Base-by-base conservation (phyloP, 2,329 filamentous ascomycete genomes). In the Thielaviopsis punctulata region DNA sequence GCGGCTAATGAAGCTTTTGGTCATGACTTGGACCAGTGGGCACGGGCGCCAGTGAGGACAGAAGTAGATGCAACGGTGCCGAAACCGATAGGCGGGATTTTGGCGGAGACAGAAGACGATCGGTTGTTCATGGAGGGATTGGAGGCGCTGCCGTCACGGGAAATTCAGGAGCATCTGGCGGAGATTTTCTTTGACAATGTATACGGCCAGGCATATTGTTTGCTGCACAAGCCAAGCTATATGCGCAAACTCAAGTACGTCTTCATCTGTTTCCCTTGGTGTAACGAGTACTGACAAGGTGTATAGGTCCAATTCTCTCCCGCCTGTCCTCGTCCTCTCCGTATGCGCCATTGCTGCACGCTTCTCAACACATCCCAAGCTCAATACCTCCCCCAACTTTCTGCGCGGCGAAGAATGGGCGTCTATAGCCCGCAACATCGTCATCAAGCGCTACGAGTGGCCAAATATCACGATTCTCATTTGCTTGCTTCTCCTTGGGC, bases 401-500 rank as follows among this genome's bases (percentile, higher is more conserved):
- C 69, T 94, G 43, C 82, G 87, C 44, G 92, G 92, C 4, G 90
- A 96, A 63, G 80, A 85, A 56, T 98, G 90, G 89, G 92, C 88
- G 6, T 79, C 78, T 22, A 80, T 82, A 24, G 90, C 90, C n/a
- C 77, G 89, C 48, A 82, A 87, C 36, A 95, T 96, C 56, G 82
- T 92, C 21, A 77, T 86, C 43, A 84, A 82, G 61, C 79, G 88
- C 59, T 95, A 94, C 60, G 92, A 96, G 62, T 86, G 87, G 68
- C 90, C 92, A 1, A 96, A 95, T 63, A 92, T 96, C 57, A 96
- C 90, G 2, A 94, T 95, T 43, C 68, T 98, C 45, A 95, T 89
- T 4, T 92, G 90, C 46, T 82, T 95, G 56, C 66, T 96, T 8
- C 77, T 96, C 18, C 74, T 96, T 15, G 89, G 88, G 2, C 72